Conservation (phyloP, 176 grass and related monocot genomes). For the Carex pumila region DNA sequence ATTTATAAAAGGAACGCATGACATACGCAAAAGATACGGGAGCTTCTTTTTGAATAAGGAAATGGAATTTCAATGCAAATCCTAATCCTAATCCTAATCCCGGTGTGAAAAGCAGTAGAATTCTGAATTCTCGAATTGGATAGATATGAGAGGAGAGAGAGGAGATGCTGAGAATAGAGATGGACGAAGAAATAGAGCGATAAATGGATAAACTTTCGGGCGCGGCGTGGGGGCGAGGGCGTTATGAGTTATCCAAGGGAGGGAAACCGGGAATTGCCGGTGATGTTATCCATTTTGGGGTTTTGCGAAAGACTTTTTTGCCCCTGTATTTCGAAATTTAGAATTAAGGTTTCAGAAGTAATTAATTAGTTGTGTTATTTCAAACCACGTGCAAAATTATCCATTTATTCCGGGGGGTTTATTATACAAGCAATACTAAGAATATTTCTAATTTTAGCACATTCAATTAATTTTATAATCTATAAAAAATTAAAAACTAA, state of each 20-base stretch:
- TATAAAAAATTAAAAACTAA: not conserved
- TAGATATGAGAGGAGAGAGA: not conserved
- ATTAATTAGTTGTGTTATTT: not conserved
- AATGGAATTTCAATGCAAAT: not conserved
- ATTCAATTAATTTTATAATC: not conserved
- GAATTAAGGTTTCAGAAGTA: not conserved
- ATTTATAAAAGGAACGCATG: constrained; percentile 32
- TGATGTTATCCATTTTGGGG: constrained; percentile 35
- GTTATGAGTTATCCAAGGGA: not conserved
- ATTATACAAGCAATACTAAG: not conserved
- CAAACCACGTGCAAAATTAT: constrained; percentile 11
- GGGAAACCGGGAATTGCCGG: constrained; percentile 23
- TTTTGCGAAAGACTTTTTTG: not conserved
- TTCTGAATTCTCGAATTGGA: constrained; percentile 30
- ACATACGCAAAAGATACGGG: not conserved
- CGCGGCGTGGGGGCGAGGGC: not conserved
- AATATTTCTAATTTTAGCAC: not conserved
- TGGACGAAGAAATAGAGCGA: not conserved
- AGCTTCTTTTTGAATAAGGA: not conserved
- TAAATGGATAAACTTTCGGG: constrained; percentile 5
- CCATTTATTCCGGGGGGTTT: no score
- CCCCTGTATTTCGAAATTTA: not conserved
- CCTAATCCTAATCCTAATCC: not conserved
- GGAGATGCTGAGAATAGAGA: constrained; percentile 3
- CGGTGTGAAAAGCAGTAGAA: not conserved